Evolutionary conservation across 345 rosid species (phyloP).

Genomic region (Eucalyptus shirleyi): DNA sequence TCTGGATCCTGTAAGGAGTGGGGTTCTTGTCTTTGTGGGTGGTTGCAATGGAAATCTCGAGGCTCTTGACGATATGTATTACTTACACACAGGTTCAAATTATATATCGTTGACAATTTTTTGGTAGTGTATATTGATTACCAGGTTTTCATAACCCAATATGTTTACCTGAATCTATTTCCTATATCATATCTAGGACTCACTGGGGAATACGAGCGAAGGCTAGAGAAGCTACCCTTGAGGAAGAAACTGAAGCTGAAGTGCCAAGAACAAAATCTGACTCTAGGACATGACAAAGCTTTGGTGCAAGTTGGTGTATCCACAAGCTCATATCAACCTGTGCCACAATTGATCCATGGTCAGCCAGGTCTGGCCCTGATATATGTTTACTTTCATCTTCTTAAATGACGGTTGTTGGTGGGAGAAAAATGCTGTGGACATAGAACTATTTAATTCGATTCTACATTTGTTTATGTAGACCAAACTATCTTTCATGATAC

Average conservation of each 20-base stretch:
- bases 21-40: slow-evolving; percentile 69
- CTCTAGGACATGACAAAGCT: slow-evolving; percentile 31
- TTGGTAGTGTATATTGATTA: background rate
- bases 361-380: slow-evolving; percentile 24
- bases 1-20: slow-evolving; percentile 68
- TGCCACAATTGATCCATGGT: slow-evolving; percentile 17
- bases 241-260: slow-evolving; percentile 84
- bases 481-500: background rate
- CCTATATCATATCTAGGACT: slow-evolving; percentile 25
- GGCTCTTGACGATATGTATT: slow-evolving; percentile 86
- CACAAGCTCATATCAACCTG: slow-evolving; percentile 25
- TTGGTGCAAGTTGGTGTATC: slow-evolving; percentile 26
- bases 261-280: slow-evolving; percentile 65
- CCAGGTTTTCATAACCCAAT: background rate
- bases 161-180: background rate
- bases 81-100: slow-evolving; percentile 65
- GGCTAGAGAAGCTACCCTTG: slow-evolving; percentile 54
- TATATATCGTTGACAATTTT: background rate
- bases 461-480: background rate
- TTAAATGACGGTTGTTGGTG: background rate
- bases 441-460: background rate
- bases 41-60: slow-evolving; percentile 92
- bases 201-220: slow-evolving; percentile 32
- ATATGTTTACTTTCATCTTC: background rate
- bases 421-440: background rate